phyloP scores from a whole-genome alignment of 148 eudicot species.

The Selenicereus undatus region DNA sequence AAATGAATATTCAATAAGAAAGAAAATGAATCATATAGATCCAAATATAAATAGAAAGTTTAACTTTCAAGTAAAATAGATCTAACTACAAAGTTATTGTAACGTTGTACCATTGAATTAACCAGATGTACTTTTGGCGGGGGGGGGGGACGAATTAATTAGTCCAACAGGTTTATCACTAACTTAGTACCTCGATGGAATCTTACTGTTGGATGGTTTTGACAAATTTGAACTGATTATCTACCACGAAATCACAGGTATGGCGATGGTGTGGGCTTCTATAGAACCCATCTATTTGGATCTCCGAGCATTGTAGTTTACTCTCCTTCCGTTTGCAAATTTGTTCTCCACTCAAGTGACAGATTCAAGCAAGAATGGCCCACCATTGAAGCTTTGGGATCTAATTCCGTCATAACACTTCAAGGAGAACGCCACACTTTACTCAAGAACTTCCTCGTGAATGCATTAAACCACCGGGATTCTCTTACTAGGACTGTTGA shows the following conservation, averaged over 20 bases:
- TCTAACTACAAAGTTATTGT: too few relatives aligned
- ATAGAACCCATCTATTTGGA: slow-evolving; percentile 42
- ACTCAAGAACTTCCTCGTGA: slow-evolving; percentile 25
- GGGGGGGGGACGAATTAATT: too few relatives aligned
- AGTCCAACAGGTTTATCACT: too few relatives aligned
- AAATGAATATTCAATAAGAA: too few relatives aligned
- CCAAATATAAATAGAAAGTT: too few relatives aligned
- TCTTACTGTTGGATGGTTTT: too few relatives aligned
- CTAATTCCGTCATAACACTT: slow-evolving; percentile 31
- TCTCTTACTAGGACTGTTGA: slow-evolving; percentile 29
- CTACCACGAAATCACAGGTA: slow-evolving; percentile 38
- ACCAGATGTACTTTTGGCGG: too few relatives aligned
- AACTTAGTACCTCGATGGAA: too few relatives aligned
- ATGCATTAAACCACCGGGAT: slow-evolving; percentile 38
- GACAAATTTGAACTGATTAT: too few relatives aligned
- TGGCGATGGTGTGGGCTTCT: slow-evolving; percentile 41
- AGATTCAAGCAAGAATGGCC: slow-evolving; percentile 41
- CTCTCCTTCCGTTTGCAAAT: slow-evolving; percentile 37
- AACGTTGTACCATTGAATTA: too few relatives aligned
- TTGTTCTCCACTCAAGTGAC: slow-evolving; percentile 29
- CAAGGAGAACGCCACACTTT: slow-evolving; percentile 35
- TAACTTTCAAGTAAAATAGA: too few relatives aligned
- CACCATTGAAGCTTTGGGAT: slow-evolving; percentile 31
- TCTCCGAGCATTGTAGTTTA: slow-evolving; percentile 44
- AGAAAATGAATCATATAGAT: too few relatives aligned